These are phyloP conservation scores for Aspergillus vadensis DNA, from an alignment of 2,329 filamentous ascomycete species.

Conservation along the genomic window DNA sequence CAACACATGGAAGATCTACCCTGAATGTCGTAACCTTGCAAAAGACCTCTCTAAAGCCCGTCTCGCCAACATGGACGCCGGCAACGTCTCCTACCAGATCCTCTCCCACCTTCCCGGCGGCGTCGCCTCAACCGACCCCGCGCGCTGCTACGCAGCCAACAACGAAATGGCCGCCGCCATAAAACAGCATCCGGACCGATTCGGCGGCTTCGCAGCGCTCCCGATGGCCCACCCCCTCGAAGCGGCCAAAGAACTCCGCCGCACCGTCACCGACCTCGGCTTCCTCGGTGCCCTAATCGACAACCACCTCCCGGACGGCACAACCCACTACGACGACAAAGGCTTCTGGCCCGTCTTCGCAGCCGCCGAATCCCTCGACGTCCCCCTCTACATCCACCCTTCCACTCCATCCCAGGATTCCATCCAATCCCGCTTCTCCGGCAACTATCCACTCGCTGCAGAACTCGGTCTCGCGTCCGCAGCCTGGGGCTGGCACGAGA, in stretches of 20 bases:
- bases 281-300: conserved; percentile 55
- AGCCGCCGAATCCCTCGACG: conserved; percentile 48
- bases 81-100: conserved; percentile 8
- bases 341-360: conserved; percentile 49
- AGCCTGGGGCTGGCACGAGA: conserved; percentile 42
- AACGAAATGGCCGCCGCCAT: conserved; percentile 36
- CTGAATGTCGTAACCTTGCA: conserved; percentile 17
- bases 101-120: conserved; percentile 22
- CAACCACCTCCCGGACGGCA: conserved; percentile 37
- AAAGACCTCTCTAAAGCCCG: conserved; percentile 12
- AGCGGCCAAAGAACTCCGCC: conserved; percentile 39
- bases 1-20: conserved; percentile 12
- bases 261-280: conserved; percentile 46
- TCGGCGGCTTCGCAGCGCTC: conserved; percentile 48
- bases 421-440: conserved; percentile 32
- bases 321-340: conserved; percentile 47
- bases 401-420: conserved; percentile 41
- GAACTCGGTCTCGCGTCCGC: conserved; percentile 24
- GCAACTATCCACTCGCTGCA: conserved; percentile 35
- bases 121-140: not conserved
- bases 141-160: conserved; percentile 29
- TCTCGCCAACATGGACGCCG: conserved; percentile 10
- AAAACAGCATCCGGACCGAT: conserved; percentile 36
- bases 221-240: conserved; percentile 42
- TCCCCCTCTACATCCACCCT: conserved; percentile 57